A percentile compares a stretch with the other conserved stretches of the same genome.
phyloP scores from a whole-genome alignment of 371 early-diverging fungal genomes.

The Smittium mucronatum region DNA sequence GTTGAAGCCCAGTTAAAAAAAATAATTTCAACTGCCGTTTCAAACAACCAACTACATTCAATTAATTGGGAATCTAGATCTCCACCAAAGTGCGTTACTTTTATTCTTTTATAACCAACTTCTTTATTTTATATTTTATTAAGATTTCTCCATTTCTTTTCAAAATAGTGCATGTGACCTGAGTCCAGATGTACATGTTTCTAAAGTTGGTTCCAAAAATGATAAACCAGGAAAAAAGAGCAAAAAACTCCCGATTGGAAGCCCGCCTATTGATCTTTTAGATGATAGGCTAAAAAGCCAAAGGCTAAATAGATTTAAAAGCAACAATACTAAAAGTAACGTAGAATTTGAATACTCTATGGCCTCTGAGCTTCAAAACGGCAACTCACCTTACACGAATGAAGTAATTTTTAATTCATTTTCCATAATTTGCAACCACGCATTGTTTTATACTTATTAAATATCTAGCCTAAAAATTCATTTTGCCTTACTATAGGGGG shows the following conservation, averaged over 20 bases:
- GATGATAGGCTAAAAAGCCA: background rate
- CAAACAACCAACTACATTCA: conserved; percentile 21
- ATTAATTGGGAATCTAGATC: conserved; percentile 23
- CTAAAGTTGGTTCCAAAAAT: background rate
- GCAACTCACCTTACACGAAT: conserved; percentile 21
- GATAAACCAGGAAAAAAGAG: too few relatives aligned
- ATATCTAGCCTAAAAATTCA: too few relatives aligned
- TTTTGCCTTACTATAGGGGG: conserved; percentile 44
- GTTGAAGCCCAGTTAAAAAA: conserved; percentile 30
- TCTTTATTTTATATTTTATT: too few relatives aligned
- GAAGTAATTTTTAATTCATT: conserved; percentile 20
- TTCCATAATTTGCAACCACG: too few relatives aligned
- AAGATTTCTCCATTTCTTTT: background rate
- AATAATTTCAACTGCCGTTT: conserved; percentile 26
- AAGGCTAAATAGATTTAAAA: conserved; percentile 8
- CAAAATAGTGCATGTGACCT: conserved; percentile 18
- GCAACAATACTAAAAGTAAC: background rate
- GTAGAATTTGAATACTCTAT: conserved; percentile 30
- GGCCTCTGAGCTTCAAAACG: conserved; percentile 23
- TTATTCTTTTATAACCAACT: background rate
- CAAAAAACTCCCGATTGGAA: background rate
- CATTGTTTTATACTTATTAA: too few relatives aligned
- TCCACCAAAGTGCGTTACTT: conserved; percentile 27
- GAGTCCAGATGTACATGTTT: conserved; percentile 5
- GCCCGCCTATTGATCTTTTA: background rate